Evolutionary conservation across 176 grass and related monocot species (phyloP).

Genomic region (Alloteropsis semialata): DNA sequence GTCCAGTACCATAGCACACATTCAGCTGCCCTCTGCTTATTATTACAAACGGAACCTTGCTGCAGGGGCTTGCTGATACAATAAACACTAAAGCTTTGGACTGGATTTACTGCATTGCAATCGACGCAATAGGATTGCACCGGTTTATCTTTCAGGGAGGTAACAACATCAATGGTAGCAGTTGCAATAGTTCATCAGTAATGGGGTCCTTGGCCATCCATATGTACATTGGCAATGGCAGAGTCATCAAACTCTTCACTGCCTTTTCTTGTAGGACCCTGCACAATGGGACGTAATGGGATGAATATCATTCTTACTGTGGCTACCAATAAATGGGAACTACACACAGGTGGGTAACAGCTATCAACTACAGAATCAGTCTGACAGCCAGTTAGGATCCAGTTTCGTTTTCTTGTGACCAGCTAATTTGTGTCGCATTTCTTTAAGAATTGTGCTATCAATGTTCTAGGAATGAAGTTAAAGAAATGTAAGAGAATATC

Average conservation of each 20-base stretch:
- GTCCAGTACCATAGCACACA: not conserved
- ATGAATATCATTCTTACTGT: not conserved
- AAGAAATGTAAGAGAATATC: not conserved
- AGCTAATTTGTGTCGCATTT: not conserved
- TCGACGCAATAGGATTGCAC: not conserved
- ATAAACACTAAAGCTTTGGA: constrained; percentile 9
- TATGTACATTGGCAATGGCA: constrained; percentile 31
- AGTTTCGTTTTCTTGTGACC: not conserved
- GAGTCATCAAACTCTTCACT: not conserved
- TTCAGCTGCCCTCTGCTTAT: constrained; percentile 30
- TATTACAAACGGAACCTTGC: constrained; percentile 1
- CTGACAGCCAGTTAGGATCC: not conserved
- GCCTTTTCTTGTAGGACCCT: constrained; percentile 30
- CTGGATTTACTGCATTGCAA: constrained; percentile 29
- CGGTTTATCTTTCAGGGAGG: not conserved
- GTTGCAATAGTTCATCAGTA: not conserved
- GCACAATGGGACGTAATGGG: not conserved
- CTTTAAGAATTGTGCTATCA: not conserved
- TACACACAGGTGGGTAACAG: not conserved
- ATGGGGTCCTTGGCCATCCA: constrained; percentile 14
- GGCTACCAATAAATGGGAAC: not conserved
- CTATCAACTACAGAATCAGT: not conserved
- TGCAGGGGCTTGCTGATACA: constrained; percentile 22
- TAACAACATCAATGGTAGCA: not conserved
- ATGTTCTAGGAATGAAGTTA: not conserved